Percentiles rank a stretch among this genome's conserved stretches.
phyloP scores from a whole-genome alignment of 2,329 filamentous ascomycete species.

The Diaporthe citrichinensis region DNA sequence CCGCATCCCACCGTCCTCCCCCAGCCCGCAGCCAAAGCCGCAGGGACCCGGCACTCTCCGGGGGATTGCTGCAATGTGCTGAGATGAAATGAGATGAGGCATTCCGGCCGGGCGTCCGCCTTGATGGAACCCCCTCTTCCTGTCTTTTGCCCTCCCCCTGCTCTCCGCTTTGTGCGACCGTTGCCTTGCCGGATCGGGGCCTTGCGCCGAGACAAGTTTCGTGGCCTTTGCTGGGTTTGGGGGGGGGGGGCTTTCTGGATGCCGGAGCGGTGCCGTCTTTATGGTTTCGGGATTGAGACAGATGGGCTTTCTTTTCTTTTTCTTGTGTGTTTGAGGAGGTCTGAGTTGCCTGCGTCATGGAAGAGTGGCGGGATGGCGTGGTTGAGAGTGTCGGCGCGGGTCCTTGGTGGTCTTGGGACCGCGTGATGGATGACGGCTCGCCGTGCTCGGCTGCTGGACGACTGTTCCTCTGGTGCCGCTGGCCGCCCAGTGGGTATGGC shows the following conservation, averaged over 20 bases:
- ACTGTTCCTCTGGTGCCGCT: not conserved
- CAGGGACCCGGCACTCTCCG: not conserved
- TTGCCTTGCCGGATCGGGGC: constrained; percentile 23
- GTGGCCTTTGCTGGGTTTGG: not conserved
- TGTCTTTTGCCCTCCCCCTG: not conserved
- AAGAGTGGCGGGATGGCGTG: not conserved
- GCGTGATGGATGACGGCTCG: not conserved
- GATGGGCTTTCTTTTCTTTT: not conserved
- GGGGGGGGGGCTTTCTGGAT: not conserved
- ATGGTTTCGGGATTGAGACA: constrained; percentile 3
- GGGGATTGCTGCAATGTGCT: not conserved
- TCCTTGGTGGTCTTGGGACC: not conserved
- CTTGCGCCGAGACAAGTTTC: constrained; percentile 32
- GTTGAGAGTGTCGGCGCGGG: not conserved
- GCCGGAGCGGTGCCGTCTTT: not conserved
- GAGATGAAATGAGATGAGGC: not conserved
- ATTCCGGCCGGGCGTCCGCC: not conserved
- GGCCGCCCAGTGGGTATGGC: not conserved
- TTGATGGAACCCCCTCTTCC: not conserved
- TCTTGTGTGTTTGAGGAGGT: not conserved
- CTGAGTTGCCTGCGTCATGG: not conserved
- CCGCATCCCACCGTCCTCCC: not conserved
- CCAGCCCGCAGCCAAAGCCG: not conserved
- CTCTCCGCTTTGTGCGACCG: not conserved
- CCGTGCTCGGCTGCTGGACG: too few species aligned